Conservation (phyloP, 2,329 filamentous ascomycete genomes). For the Neonectria faginata region DNA sequence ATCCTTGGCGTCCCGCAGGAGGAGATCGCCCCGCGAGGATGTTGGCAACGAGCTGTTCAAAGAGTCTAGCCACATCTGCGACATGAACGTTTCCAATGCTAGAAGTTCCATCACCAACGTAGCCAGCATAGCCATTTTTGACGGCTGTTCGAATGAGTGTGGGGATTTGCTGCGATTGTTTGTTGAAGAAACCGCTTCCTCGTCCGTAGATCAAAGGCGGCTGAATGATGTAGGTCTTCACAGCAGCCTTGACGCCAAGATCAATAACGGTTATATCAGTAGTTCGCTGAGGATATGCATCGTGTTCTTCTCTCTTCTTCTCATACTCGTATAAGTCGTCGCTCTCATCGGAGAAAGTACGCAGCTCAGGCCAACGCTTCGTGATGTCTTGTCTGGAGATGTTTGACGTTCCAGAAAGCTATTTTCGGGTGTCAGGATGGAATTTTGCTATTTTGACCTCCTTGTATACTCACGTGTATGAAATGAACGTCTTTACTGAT, state of each 20-base stretch:
- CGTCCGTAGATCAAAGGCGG: not conserved
- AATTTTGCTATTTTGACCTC: not conserved
- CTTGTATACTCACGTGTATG: not conserved
- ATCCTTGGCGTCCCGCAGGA: not conserved
- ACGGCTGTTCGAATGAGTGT: conserved; percentile 16
- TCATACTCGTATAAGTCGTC: conserved; percentile 19
- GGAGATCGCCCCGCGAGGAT: not conserved
- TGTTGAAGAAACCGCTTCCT: not conserved
- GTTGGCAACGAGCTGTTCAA: not conserved
- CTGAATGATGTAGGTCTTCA: conserved; percentile 20
- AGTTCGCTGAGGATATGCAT: conserved; percentile 19
- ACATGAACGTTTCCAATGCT: not conserved
- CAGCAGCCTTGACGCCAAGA: not conserved
- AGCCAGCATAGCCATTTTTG: not conserved
- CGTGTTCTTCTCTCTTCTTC: not conserved
- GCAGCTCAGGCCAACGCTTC: not conserved
- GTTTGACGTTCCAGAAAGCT: not conserved
- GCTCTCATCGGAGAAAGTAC: not conserved
- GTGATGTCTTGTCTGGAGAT: not conserved
- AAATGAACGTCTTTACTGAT: not conserved
- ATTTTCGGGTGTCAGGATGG: not conserved
- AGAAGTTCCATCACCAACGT: not conserved
- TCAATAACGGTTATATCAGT: conserved; percentile 18
- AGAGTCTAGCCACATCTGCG: not conserved
- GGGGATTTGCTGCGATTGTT: not conserved